Conservation (phyloP, 1,284 basidiomycete genomes). For the Cutaneotrichosporon curvatum region DNA sequence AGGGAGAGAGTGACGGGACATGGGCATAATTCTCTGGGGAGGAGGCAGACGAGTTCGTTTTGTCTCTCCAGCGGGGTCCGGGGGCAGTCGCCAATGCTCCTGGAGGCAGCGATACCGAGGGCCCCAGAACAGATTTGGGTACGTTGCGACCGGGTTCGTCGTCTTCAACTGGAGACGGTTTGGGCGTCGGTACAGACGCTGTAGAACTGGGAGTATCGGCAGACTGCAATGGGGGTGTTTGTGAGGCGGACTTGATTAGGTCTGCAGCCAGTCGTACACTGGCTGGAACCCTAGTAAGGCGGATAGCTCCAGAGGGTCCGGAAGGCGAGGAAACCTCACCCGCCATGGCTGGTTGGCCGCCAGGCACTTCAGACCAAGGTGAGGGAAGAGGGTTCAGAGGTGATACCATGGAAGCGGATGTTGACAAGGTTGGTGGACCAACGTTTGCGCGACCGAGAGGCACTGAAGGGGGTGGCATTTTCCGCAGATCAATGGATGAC, state of each 20-base stretch:
- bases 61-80: not conserved
- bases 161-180: slow-evolving; percentile 22
- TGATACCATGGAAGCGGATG: slow-evolving; percentile 43
- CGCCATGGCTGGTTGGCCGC: slow-evolving; percentile 20
- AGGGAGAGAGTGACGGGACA: not conserved
- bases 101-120: slow-evolving; percentile 6
- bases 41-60: slow-evolving; percentile 1
- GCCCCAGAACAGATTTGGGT: slow-evolving; percentile 5
- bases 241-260: slow-evolving; percentile 34
- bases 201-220: slow-evolving; percentile 13
- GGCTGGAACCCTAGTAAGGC: slow-evolving; percentile 51
- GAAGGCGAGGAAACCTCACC: slow-evolving; percentile 23
- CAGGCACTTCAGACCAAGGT: slow-evolving; percentile 34
- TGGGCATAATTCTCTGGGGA: not conserved
- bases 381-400: slow-evolving; percentile 45
- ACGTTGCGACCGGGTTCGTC: not conserved
- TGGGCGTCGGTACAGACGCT: slow-evolving; percentile 28
- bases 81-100: slow-evolving; percentile 1
- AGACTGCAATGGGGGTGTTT: slow-evolving; percentile 11
- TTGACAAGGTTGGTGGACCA: slow-evolving; percentile 26
- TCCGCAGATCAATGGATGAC: slow-evolving; percentile 25
- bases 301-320: slow-evolving; percentile 42
- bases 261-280: slow-evolving; percentile 51
- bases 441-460: slow-evolving; percentile 3
- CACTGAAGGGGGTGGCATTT: slow-evolving; percentile 21